Base-by-base conservation (phyloP, 352 stramenopile genomes). In the Phytophthora capsici region DNA sequence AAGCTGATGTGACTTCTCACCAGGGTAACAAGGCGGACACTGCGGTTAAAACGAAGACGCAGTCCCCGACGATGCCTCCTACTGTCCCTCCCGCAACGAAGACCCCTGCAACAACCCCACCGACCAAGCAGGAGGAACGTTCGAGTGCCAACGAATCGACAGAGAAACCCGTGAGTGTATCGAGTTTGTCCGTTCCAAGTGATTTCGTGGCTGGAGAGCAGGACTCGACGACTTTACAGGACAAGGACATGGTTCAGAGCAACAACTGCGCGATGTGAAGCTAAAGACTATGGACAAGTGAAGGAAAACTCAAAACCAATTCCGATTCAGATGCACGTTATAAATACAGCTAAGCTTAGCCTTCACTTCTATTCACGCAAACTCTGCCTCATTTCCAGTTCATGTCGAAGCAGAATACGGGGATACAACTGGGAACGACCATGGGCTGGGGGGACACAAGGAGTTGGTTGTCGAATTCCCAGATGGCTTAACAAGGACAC, bases 401-500 rank as follows among this genome's bases (percentile, higher is more conserved):
- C 32, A 20, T 36, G 2, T 4, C 19, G 12, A 56, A 10, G 48
- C 48, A 56, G 32, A 34, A 45, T 56, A 16, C 50, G 17, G 20
- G 26, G 38, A 41, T 30, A 50, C 38, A 59, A 59, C 37, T 59
- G 37, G 37, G 38, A 50, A 34, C 3, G 26, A 59, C 25, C 26
- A n/a, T 45, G 50, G 36, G 50, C 50, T 57, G 50, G 50, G 49
- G 22, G n/a, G 32, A 38, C 23, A 22, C 30, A 26, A 56, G n/a
- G 56, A 34, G 22, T 36, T 57, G n/a, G 34, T 34, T 44, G 25
- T 17, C 9, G 40, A 25, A 44, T 37, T 56, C 8, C 44, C 55
- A 63, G 44, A 63, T 63, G 55, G 54, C 12, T 44, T 28, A 50
- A 34, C 38, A 58, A 48, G 51, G 38, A 59, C 37, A 37, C 25